Conservation (phyloP, 2,329 filamentous ascomycete genomes). For the Nectriaceae sp. region DNA sequence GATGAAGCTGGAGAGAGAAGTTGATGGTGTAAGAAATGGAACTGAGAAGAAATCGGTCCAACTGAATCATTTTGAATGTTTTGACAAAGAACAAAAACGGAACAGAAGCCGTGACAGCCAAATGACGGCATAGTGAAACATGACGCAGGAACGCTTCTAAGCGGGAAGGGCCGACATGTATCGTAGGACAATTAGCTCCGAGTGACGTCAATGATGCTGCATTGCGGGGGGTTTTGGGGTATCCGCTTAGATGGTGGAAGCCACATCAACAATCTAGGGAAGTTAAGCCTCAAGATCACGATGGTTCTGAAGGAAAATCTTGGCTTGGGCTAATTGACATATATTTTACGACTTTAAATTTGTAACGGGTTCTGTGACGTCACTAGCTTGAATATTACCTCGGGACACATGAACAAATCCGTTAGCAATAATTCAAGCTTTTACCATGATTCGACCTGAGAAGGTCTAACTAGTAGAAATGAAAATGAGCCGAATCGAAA, state of each 20-base stretch:
- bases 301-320: too few relatives aligned
- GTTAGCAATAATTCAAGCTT: too few relatives aligned
- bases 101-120: not conserved
- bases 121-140: constrained; percentile 13
- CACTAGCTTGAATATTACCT: too few relatives aligned
- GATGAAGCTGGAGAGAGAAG: not conserved
- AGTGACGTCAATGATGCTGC: constrained; percentile 29
- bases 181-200: constrained; percentile 15
- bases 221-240: constrained; percentile 1
- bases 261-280: too few relatives aligned
- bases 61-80: not conserved
- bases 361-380: too few relatives aligned
- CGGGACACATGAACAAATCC: too few relatives aligned
- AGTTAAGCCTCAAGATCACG: too few relatives aligned
- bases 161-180: constrained; percentile 8
- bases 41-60: not conserved
- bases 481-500: too few relatives aligned
- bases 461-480: too few relatives aligned
- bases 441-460: too few relatives aligned
- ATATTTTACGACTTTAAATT: too few relatives aligned
- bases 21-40: not conserved
- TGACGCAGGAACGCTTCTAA: constrained; percentile 19
- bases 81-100: not conserved
- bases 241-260: not conserved
- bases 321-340: too few relatives aligned